Conservation (phyloP, 2,329 filamentous ascomycete species). For the Hypoxylon sp. region DNA sequence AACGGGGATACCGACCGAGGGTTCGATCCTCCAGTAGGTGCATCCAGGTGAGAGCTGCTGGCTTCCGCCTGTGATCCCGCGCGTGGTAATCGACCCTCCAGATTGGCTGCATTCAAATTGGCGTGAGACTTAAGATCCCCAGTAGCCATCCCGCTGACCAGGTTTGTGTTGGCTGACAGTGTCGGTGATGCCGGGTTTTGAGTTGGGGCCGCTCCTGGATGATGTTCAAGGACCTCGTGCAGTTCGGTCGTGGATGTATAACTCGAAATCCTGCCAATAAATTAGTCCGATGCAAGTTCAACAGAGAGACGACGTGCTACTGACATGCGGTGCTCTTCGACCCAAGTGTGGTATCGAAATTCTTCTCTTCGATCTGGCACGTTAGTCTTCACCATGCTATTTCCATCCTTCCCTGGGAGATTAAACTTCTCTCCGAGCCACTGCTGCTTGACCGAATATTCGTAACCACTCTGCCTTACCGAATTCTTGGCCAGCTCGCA, state of each 20-base stretch:
- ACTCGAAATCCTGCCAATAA: conserved; percentile 38
- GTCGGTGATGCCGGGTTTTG: conserved; percentile 43
- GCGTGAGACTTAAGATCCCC: conserved; percentile 35
- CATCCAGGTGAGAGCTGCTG: conserved; percentile 26
- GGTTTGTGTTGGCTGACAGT: conserved; percentile 46
- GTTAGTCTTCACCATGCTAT: conserved; percentile 95
- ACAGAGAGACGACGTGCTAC: conserved; percentile 44
- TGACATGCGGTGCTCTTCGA: conserved; percentile 86
- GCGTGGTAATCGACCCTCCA: conserved; percentile 18
- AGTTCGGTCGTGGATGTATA: conserved; percentile 42
- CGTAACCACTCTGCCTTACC: conserved; percentile 93
- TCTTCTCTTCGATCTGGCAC: conserved; percentile 92
- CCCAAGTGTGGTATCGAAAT: conserved; percentile 85
- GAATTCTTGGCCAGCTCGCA: conserved; percentile 97
- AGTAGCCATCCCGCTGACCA: conserved; percentile 37
- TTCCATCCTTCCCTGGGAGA: conserved; percentile 81
- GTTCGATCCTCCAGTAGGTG: conserved; percentile 19
- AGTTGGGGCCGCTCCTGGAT: conserved; percentile 19
- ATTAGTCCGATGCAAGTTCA: conserved; percentile 15
- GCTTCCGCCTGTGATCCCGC: conserved; percentile 32
- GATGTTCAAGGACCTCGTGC: conserved; percentile 39
- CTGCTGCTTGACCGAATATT: conserved; percentile 85
- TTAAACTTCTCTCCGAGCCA: conserved; percentile 87
- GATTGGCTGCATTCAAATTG: conserved; percentile 29
- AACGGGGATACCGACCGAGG: conserved; percentile 32